phyloP scores from a whole-genome alignment of 2,329 filamentous ascomycete species.

The Apiospora koreana region DNA sequence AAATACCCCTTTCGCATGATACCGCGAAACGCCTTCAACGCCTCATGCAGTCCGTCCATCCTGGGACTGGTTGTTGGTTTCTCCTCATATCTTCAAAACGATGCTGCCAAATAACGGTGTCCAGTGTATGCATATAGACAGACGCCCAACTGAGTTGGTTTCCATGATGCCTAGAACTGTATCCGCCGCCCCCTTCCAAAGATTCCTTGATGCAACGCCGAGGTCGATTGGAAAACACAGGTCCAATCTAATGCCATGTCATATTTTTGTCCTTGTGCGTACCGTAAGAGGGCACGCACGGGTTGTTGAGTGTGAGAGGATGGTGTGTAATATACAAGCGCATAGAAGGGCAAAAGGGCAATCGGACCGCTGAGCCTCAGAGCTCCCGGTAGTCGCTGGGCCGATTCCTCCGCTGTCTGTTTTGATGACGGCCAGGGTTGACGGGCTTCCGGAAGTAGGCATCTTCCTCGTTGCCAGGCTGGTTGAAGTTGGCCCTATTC shows the following conservation, averaged over 20 bases:
- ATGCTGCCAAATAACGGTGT: neutral
- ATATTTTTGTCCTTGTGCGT: neutral
- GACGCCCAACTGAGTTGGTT: neutral
- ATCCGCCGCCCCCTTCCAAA: neutral
- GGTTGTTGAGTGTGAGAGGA: neutral
- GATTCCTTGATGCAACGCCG: neutral
- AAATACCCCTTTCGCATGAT: neutral
- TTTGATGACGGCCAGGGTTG: constrained; percentile 88
- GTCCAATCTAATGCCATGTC: constrained; percentile 7
- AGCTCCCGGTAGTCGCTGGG: constrained; percentile 92
- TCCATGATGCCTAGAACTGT: neutral
- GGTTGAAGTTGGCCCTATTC: constrained; percentile 40
- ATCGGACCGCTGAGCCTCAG: constrained; percentile 36
- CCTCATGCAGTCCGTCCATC: neutral
- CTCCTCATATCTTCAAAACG: neutral
- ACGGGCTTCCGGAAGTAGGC: constrained; percentile 96
- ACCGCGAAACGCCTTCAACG: neutral
- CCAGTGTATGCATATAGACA: neutral
- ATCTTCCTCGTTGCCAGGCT: constrained; percentile 73
- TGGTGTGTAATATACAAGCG: constrained; percentile 3
- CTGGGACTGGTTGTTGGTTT: neutral
- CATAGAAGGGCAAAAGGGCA: neutral
- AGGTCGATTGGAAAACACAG: constrained; percentile 4
- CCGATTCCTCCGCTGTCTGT: constrained; percentile 74
- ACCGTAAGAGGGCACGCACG: neutral